Conservation (phyloP, 2,329 filamentous ascomycete species). For the Helotiales sp. region DNA sequence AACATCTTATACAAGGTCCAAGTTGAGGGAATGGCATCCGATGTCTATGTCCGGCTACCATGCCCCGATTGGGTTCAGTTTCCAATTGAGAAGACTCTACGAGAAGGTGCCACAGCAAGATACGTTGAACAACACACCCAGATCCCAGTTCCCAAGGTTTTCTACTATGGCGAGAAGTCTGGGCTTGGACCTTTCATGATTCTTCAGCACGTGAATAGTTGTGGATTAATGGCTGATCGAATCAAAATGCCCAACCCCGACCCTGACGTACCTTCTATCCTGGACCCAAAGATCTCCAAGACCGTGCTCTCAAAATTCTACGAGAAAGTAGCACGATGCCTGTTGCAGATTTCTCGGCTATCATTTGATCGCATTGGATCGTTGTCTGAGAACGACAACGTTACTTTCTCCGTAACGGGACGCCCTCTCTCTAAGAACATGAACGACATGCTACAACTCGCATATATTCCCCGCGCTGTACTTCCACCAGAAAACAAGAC, state of each 20-base stretch:
- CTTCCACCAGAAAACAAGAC: slow-evolving; percentile 18
- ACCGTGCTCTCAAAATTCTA: slow-evolving; percentile 1
- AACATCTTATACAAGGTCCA: slow-evolving; percentile 31
- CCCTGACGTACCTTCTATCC: slow-evolving; percentile 40
- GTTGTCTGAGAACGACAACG: background rate
- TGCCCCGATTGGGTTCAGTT: slow-evolving; percentile 24
- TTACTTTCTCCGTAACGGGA: slow-evolving; percentile 1
- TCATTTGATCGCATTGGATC: slow-evolving; percentile 7
- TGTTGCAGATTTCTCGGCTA: background rate
- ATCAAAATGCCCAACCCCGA: slow-evolving; percentile 38
- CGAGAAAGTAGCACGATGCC: background rate
- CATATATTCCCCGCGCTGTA: slow-evolving; percentile 17
- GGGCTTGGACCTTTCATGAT: slow-evolving; percentile 30
- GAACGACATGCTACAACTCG: slow-evolving; percentile 25
- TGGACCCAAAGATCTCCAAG: slow-evolving; percentile 37
- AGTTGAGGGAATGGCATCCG: slow-evolving; percentile 22
- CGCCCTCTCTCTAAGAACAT: slow-evolving; percentile 25
- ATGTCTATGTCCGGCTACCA: slow-evolving; percentile 22
- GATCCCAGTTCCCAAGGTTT: slow-evolving; percentile 25
- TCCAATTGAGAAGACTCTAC: slow-evolving; percentile 27
- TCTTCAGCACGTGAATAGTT: slow-evolving; percentile 30
- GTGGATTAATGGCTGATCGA: slow-evolving; percentile 42
- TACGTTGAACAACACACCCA: slow-evolving; percentile 25
- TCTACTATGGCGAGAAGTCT: slow-evolving; percentile 26
- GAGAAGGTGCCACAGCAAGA: slow-evolving; percentile 23